phyloP scores from a whole-genome alignment of 2,329 filamentous ascomycete genomes.

The Cephalotrichum gorgonifer region DNA sequence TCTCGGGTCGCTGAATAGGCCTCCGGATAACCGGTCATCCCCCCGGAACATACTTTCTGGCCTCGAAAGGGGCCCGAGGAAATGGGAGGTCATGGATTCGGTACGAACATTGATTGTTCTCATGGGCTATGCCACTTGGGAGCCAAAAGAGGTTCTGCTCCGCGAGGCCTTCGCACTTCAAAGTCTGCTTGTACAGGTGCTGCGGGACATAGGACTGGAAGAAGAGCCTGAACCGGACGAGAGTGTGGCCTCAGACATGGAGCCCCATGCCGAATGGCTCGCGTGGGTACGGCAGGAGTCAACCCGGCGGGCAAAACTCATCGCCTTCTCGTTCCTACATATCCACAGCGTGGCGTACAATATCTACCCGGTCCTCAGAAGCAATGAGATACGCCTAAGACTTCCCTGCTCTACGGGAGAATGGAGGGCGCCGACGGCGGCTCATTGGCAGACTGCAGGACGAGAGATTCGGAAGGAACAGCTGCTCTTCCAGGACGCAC shows the following conservation, averaged over 20 bases:
- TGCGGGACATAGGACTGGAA: conserved; percentile 21
- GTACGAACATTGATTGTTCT: conserved; percentile 22
- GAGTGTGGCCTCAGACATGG: not conserved
- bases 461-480: conserved; percentile 19
- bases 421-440: conserved; percentile 21
- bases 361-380: conserved; percentile 23
- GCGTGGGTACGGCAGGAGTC: conserved; percentile 22
- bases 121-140: conserved; percentile 28
- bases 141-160: conserved; percentile 18
- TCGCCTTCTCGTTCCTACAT: conserved; percentile 26
- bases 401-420: conserved; percentile 24
- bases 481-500: conserved; percentile 23
- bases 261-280: conserved; percentile 14
- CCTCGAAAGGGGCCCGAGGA: conserved; percentile 6
- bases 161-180: conserved; percentile 24
- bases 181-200: conserved; percentile 19
- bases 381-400: conserved; percentile 22
- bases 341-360: conserved; percentile 28
- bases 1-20: conserved; percentile 1
- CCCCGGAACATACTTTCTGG: not conserved
- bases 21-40: not conserved
- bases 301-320: conserved; percentile 21
- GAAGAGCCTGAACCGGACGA: conserved; percentile 13
- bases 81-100: conserved; percentile 21
- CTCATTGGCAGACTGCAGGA: conserved; percentile 17